Conservation (phyloP, 129 eudicot genomes). For the Lactuca saligna region DNA sequence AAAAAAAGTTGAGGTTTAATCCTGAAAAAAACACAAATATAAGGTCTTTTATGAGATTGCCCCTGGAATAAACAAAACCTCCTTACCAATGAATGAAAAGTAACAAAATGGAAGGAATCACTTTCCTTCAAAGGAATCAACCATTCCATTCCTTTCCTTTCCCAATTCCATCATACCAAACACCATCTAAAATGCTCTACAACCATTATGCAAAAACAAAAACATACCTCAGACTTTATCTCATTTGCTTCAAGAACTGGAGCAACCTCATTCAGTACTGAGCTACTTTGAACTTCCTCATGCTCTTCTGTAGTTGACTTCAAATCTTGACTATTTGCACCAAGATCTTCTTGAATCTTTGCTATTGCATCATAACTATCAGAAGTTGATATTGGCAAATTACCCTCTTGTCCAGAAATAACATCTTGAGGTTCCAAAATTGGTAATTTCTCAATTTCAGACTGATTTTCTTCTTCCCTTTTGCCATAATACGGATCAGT, state of each 20-base stretch:
- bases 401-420: conserved; percentile 26
- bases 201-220: conserved; percentile 10
- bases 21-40: no score
- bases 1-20: no score
- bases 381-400: conserved; percentile 39
- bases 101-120: no score
- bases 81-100: no score
- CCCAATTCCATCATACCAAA: no score
- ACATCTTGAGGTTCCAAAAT: conserved; percentile 19
- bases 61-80: no score
- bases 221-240: conserved; percentile 15
- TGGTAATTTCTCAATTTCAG: conserved; percentile 34
- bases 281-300: conserved; percentile 35
- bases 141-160: no score
- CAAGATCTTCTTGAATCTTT: conserved; percentile 37
- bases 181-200: background rate
- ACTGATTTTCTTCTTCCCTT: conserved; percentile 38
- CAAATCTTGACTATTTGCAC: conserved; percentile 31
- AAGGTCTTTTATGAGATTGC: no score
- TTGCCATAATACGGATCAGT: conserved; percentile 37
- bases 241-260: conserved; percentile 37
- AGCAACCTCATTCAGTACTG: conserved; percentile 34
- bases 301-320: conserved; percentile 35
- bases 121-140: no score
- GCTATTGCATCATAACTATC: conserved; percentile 31